Evolutionary conservation across 495 filamentous ascomycete species (phyloP).

Genomic region (Aspergillus diversus): DNA sequence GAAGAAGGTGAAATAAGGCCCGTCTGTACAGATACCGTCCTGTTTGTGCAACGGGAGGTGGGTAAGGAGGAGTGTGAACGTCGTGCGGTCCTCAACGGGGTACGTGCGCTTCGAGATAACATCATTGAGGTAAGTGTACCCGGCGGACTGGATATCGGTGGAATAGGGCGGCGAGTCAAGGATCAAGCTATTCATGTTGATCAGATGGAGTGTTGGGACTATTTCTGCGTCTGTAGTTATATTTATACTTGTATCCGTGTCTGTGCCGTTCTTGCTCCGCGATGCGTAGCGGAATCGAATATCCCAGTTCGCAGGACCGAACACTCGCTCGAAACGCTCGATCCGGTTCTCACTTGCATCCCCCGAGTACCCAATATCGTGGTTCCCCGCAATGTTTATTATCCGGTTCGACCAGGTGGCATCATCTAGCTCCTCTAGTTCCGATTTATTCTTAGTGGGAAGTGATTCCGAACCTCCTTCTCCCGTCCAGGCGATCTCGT

Average conservation of each 20-base stretch:
- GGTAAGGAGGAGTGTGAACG: slow-evolving; percentile 82
- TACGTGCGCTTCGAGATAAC: slow-evolving; percentile 64
- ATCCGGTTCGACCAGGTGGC: slow-evolving; percentile 70
- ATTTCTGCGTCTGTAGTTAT: slow-evolving; percentile 22
- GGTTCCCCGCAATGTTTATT: slow-evolving; percentile 91
- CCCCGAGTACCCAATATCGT: slow-evolving; percentile 94
- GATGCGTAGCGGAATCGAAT: slow-evolving; percentile 62
- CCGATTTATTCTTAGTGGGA: slow-evolving; percentile 35
- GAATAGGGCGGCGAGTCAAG: slow-evolving; percentile 80
- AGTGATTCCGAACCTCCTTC: slow-evolving; percentile 11
- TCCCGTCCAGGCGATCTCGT: slow-evolving; percentile 54
- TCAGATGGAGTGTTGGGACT: slow-evolving; percentile 65
- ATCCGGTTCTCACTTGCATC: slow-evolving; percentile 75
- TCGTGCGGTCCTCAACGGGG: slow-evolving; percentile 65
- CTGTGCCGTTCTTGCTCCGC: slow-evolving; percentile 17
- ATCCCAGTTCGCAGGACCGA: slow-evolving; percentile 88
- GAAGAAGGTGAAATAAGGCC: slow-evolving; percentile 75
- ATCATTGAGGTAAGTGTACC: slow-evolving; percentile 77
- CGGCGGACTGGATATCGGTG: slow-evolving; percentile 64
- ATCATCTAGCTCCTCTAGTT: slow-evolving; percentile 54
- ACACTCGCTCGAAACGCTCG: slow-evolving; percentile 76
- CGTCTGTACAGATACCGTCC: slow-evolving; percentile 81
- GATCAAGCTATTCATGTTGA: slow-evolving; percentile 89
- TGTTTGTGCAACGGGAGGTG: slow-evolving; percentile 90
- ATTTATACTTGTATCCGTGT: background rate